A percentile compares a stretch with the other conserved stretches of the same genome.
Evolutionary conservation across 2,329 filamentous ascomycete species (phyloP).

Genomic region (Beauveria bassiana): DNA sequence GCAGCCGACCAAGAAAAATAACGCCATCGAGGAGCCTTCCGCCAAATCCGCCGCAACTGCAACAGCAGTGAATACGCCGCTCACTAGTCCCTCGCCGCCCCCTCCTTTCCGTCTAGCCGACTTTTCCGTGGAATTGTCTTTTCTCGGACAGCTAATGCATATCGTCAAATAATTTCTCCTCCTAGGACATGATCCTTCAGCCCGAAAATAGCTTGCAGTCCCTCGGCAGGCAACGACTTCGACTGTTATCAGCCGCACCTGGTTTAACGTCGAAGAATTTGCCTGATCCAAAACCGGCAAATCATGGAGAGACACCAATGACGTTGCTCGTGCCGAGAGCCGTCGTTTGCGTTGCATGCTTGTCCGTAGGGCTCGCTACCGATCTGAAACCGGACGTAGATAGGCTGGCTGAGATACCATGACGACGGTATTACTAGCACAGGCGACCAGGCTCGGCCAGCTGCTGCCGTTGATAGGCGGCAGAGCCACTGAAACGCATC

Average conservation of each 20-base stretch:
- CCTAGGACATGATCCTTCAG: background rate
- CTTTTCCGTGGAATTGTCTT: constrained; percentile 1
- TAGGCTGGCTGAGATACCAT: background rate
- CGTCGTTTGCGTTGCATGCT: background rate
- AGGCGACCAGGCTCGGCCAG: background rate
- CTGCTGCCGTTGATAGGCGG: background rate
- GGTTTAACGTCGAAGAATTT: background rate
- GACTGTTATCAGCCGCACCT: background rate
- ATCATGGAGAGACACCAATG: background rate
- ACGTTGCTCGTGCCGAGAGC: constrained; percentile 7
- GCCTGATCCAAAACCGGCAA: background rate
- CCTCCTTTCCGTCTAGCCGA: constrained; percentile 1
- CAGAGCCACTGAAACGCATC: background rate
- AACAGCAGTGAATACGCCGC: background rate
- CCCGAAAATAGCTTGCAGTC: background rate
- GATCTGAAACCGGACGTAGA: background rate
- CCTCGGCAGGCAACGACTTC: background rate
- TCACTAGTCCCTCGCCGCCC: background rate
- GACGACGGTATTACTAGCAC: background rate
- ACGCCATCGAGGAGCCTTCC: background rate
- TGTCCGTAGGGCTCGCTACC: background rate
- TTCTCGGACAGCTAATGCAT: background rate
- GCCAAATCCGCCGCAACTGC: background rate
- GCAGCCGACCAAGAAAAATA: background rate
- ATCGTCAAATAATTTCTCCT: background rate